Conservation (phyloP, 371 early-diverging fungal genomes). For the Circinella umbellata region DNA sequence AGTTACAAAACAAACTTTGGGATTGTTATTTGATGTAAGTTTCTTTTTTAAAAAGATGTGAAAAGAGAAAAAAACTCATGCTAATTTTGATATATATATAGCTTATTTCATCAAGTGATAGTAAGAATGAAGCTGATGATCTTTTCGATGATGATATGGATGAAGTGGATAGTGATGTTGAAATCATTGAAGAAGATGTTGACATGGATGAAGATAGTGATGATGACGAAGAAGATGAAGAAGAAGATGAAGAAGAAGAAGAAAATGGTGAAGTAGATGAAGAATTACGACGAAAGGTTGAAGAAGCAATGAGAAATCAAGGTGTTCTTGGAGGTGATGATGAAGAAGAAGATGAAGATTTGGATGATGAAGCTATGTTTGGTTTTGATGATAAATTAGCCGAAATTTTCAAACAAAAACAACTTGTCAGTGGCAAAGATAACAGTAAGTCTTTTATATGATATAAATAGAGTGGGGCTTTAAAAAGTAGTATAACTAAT, state of each 20-base stretch:
- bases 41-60: neutral
- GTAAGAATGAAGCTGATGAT: conserved; percentile 57
- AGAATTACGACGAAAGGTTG: conserved; percentile 69
- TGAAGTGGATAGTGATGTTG: conserved; percentile 49
- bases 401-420: conserved; percentile 87
- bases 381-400: conserved; percentile 90
- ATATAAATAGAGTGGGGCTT: too few species aligned
- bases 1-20: conserved; percentile 76
- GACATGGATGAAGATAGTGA: conserved; percentile 62
- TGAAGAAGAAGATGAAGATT: conserved; percentile 64
- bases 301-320: conserved; percentile 67
- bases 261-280: conserved; percentile 61
- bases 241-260: conserved; percentile 46
- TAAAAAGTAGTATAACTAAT: too few species aligned
- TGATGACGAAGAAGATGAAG: conserved; percentile 41
- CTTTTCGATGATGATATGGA: conserved; percentile 60
- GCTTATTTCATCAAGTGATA: conserved; percentile 58
- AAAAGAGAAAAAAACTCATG: too few species aligned
- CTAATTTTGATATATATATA: too few species aligned
- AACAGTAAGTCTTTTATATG: too few species aligned
- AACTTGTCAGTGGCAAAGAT: conserved; percentile 37
- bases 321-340: conserved; percentile 50
- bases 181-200: conserved; percentile 40
- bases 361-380: conserved; percentile 92
- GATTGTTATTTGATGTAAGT: conserved; percentile 74